Evolutionary conservation across 306 rosid species (phyloP).

Genomic region (Mimosa bimucronata): DNA sequence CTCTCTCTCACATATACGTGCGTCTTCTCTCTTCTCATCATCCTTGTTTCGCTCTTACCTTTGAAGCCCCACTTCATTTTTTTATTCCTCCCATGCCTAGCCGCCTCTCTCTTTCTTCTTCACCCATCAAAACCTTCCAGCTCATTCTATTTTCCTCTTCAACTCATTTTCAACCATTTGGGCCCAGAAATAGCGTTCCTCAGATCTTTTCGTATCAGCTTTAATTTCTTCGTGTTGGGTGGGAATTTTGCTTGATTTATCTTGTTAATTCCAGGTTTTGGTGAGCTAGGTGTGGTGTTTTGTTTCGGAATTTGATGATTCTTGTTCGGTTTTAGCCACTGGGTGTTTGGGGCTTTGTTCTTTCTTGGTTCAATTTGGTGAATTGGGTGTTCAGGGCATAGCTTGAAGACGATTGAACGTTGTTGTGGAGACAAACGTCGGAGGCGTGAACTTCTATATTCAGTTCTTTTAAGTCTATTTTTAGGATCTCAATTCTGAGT

Average conservation of each 20-base stretch:
- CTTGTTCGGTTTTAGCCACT: constrained; percentile 21
- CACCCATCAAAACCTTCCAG: neutral
- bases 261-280: constrained; percentile 29
- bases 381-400: constrained; percentile 40
- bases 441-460: constrained; percentile 14
- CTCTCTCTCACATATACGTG: neutral
- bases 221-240: constrained; percentile 12
- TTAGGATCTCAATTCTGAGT: constrained; percentile 13
- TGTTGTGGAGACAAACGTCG: neutral
- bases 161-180: constrained; percentile 9
- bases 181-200: constrained; percentile 14
- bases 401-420: neutral
- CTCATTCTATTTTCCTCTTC: neutral
- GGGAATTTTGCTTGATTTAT: constrained; percentile 15
- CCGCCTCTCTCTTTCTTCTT: constrained; percentile 31
- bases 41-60: neutral
- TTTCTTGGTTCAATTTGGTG: constrained; percentile 16
- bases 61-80: neutral
- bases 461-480: neutral
- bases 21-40: neutral
- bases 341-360: constrained; percentile 17
- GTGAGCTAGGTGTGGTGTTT: constrained; percentile 26
- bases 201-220: constrained; percentile 25
- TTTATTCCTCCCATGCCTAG: constrained; percentile 29
- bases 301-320: constrained; percentile 10